Evolutionary conservation across 129 eudicot genomes (phyloP).

Genomic region (Daucus carota): DH1_v3.0 NC_030381.2:34924501-34925000

Average conservation of each 20-base stretch:
- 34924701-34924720: too few relatives aligned
- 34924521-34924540: conserved; percentile 43
- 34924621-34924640: not conserved
- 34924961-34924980: conserved; percentile 3
- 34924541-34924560: conserved; percentile 24
- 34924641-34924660: not conserved
- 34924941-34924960: not conserved
- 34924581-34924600: conserved; percentile 13
- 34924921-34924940: conserved; percentile 11
- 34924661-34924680: not conserved
- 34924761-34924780: too few relatives aligned
- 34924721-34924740: too few relatives aligned
- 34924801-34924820: too few relatives aligned
- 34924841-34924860: not conserved
- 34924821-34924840: not conserved
- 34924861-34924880: not conserved
- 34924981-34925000: conserved; percentile 4
- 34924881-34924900: conserved; percentile 12
- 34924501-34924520: conserved; percentile 11
- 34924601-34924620: conserved; percentile 11
- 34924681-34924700: not conserved
- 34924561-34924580: conserved; percentile 21
- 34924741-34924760: too few relatives aligned
- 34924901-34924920: not conserved
- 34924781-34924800: too few relatives aligned